Conservation (phyloP, 495 filamentous ascomycete species). For the Penicillium soppii region DNA sequence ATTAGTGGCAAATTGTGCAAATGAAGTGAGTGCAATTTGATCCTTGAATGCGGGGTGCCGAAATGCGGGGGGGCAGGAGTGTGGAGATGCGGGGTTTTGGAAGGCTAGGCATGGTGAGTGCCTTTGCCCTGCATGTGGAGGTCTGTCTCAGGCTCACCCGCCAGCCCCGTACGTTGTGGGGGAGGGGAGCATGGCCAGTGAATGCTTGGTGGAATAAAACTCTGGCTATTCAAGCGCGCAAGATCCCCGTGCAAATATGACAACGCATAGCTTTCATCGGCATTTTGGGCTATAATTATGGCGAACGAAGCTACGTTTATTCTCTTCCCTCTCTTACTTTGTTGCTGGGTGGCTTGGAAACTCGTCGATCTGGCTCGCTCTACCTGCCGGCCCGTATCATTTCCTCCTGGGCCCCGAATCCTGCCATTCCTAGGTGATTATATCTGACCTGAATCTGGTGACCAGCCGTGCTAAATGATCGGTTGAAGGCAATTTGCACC, state of each 20-base stretch:
- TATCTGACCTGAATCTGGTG: not conserved
- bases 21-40: too few relatives aligned
- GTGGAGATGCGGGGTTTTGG: too few relatives aligned
- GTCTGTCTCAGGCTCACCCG: not conserved
- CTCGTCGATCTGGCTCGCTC: not conserved
- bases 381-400: not conserved
- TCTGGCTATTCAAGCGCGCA: not conserved
- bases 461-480: not conserved
- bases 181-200: not conserved
- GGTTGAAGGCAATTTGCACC: not conserved
- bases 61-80: too few relatives aligned
- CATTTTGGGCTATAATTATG: not conserved
- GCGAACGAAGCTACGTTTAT: not conserved
- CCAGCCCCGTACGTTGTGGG: not conserved
- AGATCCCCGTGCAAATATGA: not conserved
- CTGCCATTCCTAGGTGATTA: not conserved
- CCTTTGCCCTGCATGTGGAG: not conserved
- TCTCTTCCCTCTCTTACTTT: not conserved
- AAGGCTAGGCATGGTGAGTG: not conserved
- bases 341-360: not conserved
- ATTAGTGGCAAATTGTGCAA: too few relatives aligned
- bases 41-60: too few relatives aligned
- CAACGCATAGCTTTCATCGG: not conserved
- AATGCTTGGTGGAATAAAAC: not conserved
- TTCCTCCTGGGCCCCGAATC: not conserved